Conservation (phyloP, 345 rosid genomes). For the Brassica juncea region DNA sequence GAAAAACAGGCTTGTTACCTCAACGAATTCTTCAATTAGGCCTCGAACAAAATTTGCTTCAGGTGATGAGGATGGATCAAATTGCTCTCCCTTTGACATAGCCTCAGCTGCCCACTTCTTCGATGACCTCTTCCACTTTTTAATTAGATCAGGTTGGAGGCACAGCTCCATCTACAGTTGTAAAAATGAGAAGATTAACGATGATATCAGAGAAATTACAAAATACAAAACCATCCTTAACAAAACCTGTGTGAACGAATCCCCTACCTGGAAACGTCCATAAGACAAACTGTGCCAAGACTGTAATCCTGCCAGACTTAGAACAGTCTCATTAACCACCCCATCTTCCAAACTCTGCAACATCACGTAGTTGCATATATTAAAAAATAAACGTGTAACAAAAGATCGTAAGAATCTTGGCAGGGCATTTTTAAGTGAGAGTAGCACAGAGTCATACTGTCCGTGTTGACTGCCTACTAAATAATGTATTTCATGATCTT, state of each 20-base stretch:
- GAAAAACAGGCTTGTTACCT: constrained; percentile 9
- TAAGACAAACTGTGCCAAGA: constrained; percentile 93
- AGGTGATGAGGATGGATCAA: constrained; percentile 58
- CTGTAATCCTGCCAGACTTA: constrained; percentile 70
- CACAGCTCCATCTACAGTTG: constrained; percentile 85
- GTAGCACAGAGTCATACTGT: neutral
- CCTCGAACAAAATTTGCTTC: constrained; percentile 83
- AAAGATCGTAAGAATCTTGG: too few species aligned
- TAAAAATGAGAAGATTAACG: neutral
- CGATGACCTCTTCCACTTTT: constrained; percentile 85
- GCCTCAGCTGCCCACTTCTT: constrained; percentile 80
- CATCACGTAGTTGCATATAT: constrained; percentile 22
- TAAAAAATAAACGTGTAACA: neutral
- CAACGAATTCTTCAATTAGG: constrained; percentile 64
- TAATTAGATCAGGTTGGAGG: constrained; percentile 75
- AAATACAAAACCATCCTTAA: constrained; percentile 7
- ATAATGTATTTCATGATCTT: neutral
- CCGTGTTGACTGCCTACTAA: neutral
- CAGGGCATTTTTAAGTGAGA: neutral
- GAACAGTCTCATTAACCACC: constrained; percentile 82
- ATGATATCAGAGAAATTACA: too few species aligned
- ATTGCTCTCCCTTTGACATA: constrained; percentile 51
- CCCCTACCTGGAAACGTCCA: constrained; percentile 89
- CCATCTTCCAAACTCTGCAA: constrained; percentile 96
- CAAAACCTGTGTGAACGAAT: neutral